These are phyloP conservation scores for Pueraria montana DNA, from an alignment of 306 rosid species.

Conservation along the genomic window DNA sequence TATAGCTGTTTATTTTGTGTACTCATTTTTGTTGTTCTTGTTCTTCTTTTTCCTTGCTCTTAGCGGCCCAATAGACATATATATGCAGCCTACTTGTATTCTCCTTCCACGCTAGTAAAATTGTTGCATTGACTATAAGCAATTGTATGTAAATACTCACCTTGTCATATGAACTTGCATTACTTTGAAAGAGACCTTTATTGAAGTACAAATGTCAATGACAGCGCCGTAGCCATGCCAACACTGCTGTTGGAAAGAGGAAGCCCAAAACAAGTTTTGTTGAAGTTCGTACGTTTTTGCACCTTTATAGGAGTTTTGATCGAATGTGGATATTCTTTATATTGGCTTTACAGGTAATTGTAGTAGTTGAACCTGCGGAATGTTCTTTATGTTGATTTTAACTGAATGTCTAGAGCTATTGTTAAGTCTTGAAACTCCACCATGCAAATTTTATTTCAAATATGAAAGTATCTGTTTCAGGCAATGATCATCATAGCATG, in stretches of 20 bases:
- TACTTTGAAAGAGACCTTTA: conserved; percentile 37
- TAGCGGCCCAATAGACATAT: conserved; percentile 10
- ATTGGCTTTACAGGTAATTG: conserved; percentile 91
- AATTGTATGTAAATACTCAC: conserved; percentile 7
- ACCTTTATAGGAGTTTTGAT: conserved; percentile 95
- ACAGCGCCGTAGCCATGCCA: conserved; percentile 69
- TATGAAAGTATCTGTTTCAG: conserved; percentile 58
- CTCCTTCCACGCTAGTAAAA: background rate
- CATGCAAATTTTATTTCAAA: conserved; percentile 23
- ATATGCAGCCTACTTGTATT: conserved; percentile 29
- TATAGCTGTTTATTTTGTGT: conserved; percentile 16
- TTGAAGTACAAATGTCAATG: conserved; percentile 50
- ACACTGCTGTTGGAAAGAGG: conserved; percentile 72
- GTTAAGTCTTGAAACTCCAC: conserved; percentile 28
- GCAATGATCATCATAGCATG: conserved; percentile 95
- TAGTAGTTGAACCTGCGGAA: conserved; percentile 33
- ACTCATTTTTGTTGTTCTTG: background rate
- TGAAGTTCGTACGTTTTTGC: conserved; percentile 94
- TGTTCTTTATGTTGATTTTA: conserved; percentile 70
- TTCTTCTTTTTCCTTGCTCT: background rate
- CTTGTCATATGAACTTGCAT: conserved; percentile 20
- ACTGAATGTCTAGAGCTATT: conserved; percentile 45
- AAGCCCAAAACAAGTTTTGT: conserved; percentile 96
- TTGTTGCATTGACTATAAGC: conserved; percentile 15
- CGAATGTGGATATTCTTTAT: conserved; percentile 98